Conservation (phyloP, 2,329 filamentous ascomycete species). For the Sporothrix pallida region DNA sequence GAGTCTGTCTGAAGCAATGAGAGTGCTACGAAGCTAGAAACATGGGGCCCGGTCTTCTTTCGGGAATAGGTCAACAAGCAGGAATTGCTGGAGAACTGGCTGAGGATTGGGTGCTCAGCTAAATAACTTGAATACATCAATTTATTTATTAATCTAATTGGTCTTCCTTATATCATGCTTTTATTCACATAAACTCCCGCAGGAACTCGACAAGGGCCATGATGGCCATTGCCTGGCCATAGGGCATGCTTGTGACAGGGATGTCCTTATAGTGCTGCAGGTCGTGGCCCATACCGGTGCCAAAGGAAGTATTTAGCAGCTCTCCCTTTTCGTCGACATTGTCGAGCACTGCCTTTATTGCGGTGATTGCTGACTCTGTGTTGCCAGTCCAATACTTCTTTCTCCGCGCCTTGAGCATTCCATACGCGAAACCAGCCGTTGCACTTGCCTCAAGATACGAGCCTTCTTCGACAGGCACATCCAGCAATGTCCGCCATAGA, state of each 20-base stretch:
- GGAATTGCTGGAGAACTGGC: not conserved
- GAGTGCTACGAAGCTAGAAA: slow-evolving; percentile 36
- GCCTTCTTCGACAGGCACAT: slow-evolving; percentile 67
- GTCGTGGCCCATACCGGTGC: slow-evolving; percentile 75
- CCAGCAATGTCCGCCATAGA: slow-evolving; percentile 76
- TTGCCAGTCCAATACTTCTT: slow-evolving; percentile 73
- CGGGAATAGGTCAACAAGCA: too few relatives aligned
- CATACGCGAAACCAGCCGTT: slow-evolving; percentile 80
- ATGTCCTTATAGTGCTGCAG: slow-evolving; percentile 81
- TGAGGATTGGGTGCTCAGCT: not conserved
- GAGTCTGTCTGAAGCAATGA: slow-evolving; percentile 49
- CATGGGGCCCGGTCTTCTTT: too few relatives aligned
- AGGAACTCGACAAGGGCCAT: slow-evolving; percentile 79
- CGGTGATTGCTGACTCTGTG: slow-evolving; percentile 65
- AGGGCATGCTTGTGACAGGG: slow-evolving; percentile 78
- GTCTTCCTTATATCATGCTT: not conserved
- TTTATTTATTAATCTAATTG: not conserved
- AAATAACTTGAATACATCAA: not conserved
- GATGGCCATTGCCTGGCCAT: slow-evolving; percentile 84
- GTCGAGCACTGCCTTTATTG: slow-evolving; percentile 68
- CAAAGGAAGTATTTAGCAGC: slow-evolving; percentile 75
- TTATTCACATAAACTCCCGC: slow-evolving; percentile 54
- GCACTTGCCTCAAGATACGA: slow-evolving; percentile 79
- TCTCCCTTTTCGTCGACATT: slow-evolving; percentile 72
- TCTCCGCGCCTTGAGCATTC: slow-evolving; percentile 74